phyloP scores from a whole-genome alignment of 1,284 basidiomycete genomes.

The Limonomyces culmigenus region DNA sequence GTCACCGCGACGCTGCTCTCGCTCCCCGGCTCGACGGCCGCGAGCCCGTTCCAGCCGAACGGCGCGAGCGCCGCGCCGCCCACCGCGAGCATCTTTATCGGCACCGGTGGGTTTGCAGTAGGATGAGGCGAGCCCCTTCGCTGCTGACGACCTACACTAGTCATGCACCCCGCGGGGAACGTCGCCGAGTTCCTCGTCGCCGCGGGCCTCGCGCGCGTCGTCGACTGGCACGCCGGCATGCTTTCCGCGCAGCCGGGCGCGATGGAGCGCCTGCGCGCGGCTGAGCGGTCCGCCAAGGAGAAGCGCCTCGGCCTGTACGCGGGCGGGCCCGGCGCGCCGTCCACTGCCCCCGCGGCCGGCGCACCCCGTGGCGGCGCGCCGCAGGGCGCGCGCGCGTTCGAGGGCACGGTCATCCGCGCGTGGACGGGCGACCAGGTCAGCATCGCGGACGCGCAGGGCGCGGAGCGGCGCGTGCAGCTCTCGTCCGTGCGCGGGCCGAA shows the following conservation, averaged over 20 bases:
- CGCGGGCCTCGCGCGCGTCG: slow-evolving; percentile 77
- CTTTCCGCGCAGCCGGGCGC: slow-evolving; percentile 54
- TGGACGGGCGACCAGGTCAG: slow-evolving; percentile 91
- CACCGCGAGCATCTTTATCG: slow-evolving; percentile 77
- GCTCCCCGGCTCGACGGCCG: slow-evolving; percentile 60
- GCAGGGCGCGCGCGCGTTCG: slow-evolving; percentile 45
- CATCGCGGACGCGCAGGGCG: slow-evolving; percentile 54
- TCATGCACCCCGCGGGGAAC: slow-evolving; percentile 86
- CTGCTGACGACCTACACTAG: slow-evolving; percentile 16
- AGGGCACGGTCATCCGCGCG: slow-evolving; percentile 72
- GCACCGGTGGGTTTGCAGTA: slow-evolving; percentile 58
- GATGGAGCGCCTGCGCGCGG: slow-evolving; percentile 75
- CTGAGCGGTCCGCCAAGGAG: slow-evolving; percentile 78
- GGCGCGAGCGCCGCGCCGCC: slow-evolving; percentile 40
- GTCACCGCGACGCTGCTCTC: slow-evolving; percentile 83
- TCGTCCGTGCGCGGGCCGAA: slow-evolving; percentile 82
- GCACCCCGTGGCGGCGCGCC: slow-evolving; percentile 11
- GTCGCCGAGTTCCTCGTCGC: slow-evolving; percentile 82
- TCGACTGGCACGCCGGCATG: slow-evolving; percentile 98
- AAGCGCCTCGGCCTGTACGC: slow-evolving; percentile 71
- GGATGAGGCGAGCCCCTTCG: neutral
- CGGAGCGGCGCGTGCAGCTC: slow-evolving; percentile 76
- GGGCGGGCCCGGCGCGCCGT: slow-evolving; percentile 10
- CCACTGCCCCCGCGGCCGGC: slow-evolving; percentile 9
- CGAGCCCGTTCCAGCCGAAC: slow-evolving; percentile 62